These are phyloP conservation scores for Aspergillus bridgeri DNA, from an alignment of 495 filamentous ascomycete species.

Conservation along the genomic window DNA sequence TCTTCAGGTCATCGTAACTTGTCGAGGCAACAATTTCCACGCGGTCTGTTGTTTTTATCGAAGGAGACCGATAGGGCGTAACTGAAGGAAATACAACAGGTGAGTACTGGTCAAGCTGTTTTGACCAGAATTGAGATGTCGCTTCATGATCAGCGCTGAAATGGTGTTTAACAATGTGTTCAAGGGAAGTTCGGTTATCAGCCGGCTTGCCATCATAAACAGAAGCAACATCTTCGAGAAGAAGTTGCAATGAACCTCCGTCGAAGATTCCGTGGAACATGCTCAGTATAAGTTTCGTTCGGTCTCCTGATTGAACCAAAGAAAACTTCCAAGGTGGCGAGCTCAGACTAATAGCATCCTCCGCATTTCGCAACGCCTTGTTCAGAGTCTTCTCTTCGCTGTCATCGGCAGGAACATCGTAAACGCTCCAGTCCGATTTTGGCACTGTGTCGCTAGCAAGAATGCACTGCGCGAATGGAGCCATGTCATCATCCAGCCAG, in stretches of 20 bases:
- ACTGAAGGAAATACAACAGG: slow-evolving; percentile 26
- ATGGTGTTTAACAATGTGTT: slow-evolving; percentile 32
- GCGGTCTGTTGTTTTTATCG: slow-evolving; percentile 11
- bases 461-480: slow-evolving; percentile 59
- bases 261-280: slow-evolving; percentile 80
- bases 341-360: slow-evolving; percentile 16
- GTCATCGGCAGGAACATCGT: slow-evolving; percentile 14
- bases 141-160: slow-evolving; percentile 35
- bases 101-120: slow-evolving; percentile 37
- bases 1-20: slow-evolving; percentile 17
- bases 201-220: slow-evolving; percentile 27
- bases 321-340: slow-evolving; percentile 32
- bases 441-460: slow-evolving; percentile 1
- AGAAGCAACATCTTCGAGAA: slow-evolving; percentile 60
- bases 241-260: slow-evolving; percentile 63
- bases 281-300: slow-evolving; percentile 54
- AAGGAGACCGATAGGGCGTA: slow-evolving; percentile 13
- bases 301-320: slow-evolving; percentile 26
- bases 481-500: slow-evolving; percentile 60
- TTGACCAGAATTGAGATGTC: slow-evolving; percentile 60
- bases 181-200: slow-evolving; percentile 19
- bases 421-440: slow-evolving; percentile 42
- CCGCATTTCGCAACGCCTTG: slow-evolving; percentile 17
- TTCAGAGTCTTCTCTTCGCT: slow-evolving; percentile 25
- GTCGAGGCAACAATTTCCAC: slow-evolving; percentile 19